phyloP scores from a whole-genome alignment of 192 early-diverging fungal species.

The Linnemannia zychae region DNA sequence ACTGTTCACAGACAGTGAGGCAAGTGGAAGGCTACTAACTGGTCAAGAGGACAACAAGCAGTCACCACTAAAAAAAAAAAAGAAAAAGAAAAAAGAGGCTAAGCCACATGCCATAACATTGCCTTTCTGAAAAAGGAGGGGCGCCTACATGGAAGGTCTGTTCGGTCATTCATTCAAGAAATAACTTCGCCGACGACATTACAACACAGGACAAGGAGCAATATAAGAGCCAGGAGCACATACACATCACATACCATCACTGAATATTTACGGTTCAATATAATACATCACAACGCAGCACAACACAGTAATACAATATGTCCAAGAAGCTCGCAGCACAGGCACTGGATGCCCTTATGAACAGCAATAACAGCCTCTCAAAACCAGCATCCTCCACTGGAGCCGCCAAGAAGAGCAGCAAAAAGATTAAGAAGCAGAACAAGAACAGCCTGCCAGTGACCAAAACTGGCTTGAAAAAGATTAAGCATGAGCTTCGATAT shows the following conservation, averaged over 20 bases:
- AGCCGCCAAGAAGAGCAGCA: constrained; percentile 2
- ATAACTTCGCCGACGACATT: too few relatives aligned
- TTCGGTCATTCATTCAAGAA: not conserved
- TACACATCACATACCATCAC: not conserved
- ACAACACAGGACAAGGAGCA: too few relatives aligned
- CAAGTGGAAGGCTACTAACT: not conserved
- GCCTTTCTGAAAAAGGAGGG: not conserved
- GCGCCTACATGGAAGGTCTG: not conserved
- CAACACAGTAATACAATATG: constrained; percentile 10
- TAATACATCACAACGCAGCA: not conserved
- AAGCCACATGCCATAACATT: not conserved
- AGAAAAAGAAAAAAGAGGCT: not conserved
- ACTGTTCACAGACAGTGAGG: not conserved
- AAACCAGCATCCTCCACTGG: not conserved
- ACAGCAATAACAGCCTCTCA: constrained; percentile 12
- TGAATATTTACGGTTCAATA: too few relatives aligned
- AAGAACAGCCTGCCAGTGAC: constrained; percentile 49
- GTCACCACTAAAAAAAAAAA: not conserved
- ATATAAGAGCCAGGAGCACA: not conserved
- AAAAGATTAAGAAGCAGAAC: constrained; percentile 12
- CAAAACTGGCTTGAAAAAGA: constrained; percentile 60
- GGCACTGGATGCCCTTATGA: constrained; percentile 39
- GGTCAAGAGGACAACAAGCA: not conserved
- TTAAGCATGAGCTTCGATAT: constrained; percentile 61
- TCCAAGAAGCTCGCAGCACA: constrained; percentile 56